Base-by-base conservation (phyloP, 768 basidiomycete genomes). In the Pholiota microspora region DNA sequence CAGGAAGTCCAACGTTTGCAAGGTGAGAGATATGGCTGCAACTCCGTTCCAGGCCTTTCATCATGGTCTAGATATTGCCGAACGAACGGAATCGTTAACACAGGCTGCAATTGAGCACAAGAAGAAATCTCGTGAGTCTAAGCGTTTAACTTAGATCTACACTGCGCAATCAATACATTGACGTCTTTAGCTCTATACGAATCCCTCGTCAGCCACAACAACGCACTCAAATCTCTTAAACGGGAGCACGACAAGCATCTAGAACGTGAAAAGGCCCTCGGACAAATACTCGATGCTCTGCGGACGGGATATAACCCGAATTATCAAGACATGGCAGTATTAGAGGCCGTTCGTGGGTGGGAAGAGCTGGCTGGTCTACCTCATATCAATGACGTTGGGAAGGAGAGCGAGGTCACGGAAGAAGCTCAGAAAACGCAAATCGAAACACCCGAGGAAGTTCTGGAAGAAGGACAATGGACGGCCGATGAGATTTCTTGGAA, bases 241-340 rank as follows among this genome's bases (percentile, higher is more conserved):
- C 77, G 77, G 32, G 86, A 90, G 64, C 77, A 92, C 66, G 74
- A 85, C 53, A 83, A 84, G 56, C 85, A 90, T 54, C 68, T 91
- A 24, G 82, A 88, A 55, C 86, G 88, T 49, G 85, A 95, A 64
- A 81, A 81, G 56, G 77, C 84, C 44, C 82, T 99, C 2, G 88
- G 87, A 21, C 81, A 86, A n/a, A 91, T 99, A 48, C 80, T 99
- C 5, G 81, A 85, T 54, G 76, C 85, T 25, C 81, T 99, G 9
- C 81, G 92, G 18, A 81, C 83, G 8, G 86, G 88, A 3, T 98
- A 97, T 73, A 99, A 99, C 68, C 96, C 96, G 13, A 99, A 99
- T 69, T 98, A 98, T 71, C 95, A 98, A 68, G 96, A 99, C 67
- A 98, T 99, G 96, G 94, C 94, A 2, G 96, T 98, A 45, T 82